phyloP scores from a whole-genome alignment of 495 filamentous ascomycete genomes.

The Evernia prunastri region DNA sequence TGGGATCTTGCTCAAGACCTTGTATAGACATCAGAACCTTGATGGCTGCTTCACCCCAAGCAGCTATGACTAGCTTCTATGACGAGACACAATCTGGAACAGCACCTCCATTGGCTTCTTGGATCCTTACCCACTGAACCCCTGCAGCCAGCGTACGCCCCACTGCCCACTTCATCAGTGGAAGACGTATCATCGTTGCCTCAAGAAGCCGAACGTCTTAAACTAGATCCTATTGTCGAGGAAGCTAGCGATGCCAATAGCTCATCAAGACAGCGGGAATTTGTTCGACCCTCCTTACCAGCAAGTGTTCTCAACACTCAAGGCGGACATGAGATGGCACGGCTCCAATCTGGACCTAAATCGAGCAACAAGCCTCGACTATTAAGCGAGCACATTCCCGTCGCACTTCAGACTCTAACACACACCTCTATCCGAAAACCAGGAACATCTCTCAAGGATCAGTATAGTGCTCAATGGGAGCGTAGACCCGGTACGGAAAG shows the following conservation, averaged over 20 bases:
- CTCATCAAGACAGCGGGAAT: conserved; percentile 18
- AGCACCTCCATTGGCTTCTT: conserved; percentile 48
- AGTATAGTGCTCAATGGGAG: conserved; percentile 26
- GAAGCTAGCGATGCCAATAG: background rate
- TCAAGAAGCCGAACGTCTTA: background rate
- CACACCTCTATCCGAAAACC: conserved; percentile 13
- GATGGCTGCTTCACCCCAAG: conserved; percentile 20
- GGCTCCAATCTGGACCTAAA: conserved; percentile 45
- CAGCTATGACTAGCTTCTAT: conserved; percentile 36
- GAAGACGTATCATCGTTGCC: background rate
- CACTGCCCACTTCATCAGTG: conserved; percentile 7
- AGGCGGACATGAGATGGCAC: conserved; percentile 46
- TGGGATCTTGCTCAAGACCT: background rate
- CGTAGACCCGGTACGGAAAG: conserved; percentile 29
- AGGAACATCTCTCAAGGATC: conserved; percentile 29
- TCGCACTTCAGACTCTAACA: conserved; percentile 22
- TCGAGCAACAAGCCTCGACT: conserved; percentile 48
- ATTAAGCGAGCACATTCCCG: conserved; percentile 34
- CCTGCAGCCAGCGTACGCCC: conserved; percentile 4
- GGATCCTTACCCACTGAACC: conserved; percentile 10
- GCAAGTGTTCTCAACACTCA: conserved; percentile 17
- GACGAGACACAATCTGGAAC: conserved; percentile 46
- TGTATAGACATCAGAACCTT: background rate
- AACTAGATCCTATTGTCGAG: background rate
- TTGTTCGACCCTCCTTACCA: conserved; percentile 23